A percentile compares a stretch with the other conserved stretches of the same genome.
Conservation (phyloP, 164 flowering plant genomes). For the Aristolochia fimbriata region DNA sequence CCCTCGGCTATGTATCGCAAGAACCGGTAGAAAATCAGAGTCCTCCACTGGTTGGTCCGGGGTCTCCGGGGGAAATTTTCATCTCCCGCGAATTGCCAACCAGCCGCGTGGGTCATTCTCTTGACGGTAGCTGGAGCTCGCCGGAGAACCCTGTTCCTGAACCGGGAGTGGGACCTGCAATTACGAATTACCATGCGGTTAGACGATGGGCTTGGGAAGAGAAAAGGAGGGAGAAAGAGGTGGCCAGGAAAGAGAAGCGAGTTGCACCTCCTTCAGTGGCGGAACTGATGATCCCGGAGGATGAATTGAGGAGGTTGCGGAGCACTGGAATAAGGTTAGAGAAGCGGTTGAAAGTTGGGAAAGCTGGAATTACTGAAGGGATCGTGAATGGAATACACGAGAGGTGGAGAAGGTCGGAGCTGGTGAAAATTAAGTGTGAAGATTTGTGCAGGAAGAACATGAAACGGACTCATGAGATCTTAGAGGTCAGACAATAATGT, state of each 20-base stretch:
- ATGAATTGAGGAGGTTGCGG: slow-evolving; percentile 63
- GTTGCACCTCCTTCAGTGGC: slow-evolving; percentile 59
- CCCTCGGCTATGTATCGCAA: slow-evolving; percentile 57
- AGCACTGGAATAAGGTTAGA: slow-evolving; percentile 41
- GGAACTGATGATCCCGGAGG: slow-evolving; percentile 44
- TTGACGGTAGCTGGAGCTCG: slow-evolving; percentile 83
- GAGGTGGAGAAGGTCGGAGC: slow-evolving; percentile 71
- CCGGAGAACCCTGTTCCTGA: slow-evolving; percentile 74
- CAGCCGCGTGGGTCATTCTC: slow-evolving; percentile 66
- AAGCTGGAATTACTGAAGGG: slow-evolving; percentile 91
- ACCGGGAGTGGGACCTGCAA: slow-evolving; percentile 58
- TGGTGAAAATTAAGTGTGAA: slow-evolving; percentile 76
- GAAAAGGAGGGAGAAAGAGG: slow-evolving; percentile 20
- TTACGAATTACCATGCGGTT: slow-evolving; percentile 38
- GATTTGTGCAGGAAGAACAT: slow-evolving; percentile 75
- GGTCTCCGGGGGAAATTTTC: slow-evolving; percentile 65
- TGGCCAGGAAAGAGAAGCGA: slow-evolving; percentile 8
- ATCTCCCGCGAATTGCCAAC: slow-evolving; percentile 44
- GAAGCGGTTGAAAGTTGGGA: slow-evolving; percentile 74
- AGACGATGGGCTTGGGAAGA: slow-evolving; percentile 16
- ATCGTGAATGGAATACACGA: slow-evolving; percentile 94
- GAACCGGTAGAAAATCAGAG: neutral
- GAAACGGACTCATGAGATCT: slow-evolving; percentile 86
- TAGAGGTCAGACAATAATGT: slow-evolving; percentile 46
- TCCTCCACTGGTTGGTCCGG: slow-evolving; percentile 2